These are phyloP conservation scores for Pleurotus platypus DNA, from an alignment of 768 basidiomycete species.

Conservation along the genomic window DNA sequence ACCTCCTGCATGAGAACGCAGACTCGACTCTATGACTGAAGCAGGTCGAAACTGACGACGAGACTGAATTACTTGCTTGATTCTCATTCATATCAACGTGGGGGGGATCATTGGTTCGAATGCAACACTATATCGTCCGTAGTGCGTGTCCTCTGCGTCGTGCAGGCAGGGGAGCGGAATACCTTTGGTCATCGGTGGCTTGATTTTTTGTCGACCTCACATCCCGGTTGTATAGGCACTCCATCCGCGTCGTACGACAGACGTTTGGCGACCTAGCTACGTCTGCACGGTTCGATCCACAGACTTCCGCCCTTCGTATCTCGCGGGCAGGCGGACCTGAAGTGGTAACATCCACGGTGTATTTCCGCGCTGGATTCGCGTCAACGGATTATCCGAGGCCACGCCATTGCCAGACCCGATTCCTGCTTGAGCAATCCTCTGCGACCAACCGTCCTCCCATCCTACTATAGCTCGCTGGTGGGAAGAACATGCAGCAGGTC, in stretches of 20 bases:
- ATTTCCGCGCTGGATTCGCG: conserved; percentile 88
- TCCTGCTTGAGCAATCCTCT: conserved; percentile 71
- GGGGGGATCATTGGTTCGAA: conserved; percentile 43
- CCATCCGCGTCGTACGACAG: conserved; percentile 70
- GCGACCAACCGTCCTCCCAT: conserved; percentile 94
- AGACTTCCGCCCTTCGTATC: conserved; percentile 40
- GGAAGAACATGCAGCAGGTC: conserved; percentile 93
- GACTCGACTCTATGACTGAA: conserved; percentile 51
- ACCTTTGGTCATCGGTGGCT: conserved; percentile 90
- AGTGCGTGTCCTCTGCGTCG: conserved; percentile 78
- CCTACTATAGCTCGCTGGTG: conserved; percentile 87
- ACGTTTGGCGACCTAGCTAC: conserved; percentile 67
- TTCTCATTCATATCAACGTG: too few relatives aligned
- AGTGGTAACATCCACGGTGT: conserved; percentile 79
- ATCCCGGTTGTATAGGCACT: conserved; percentile 44
- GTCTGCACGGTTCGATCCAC: conserved; percentile 52
- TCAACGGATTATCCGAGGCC: conserved; percentile 75
- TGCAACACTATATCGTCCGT: conserved; percentile 91
- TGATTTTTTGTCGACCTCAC: conserved; percentile 42
- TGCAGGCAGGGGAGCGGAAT: conserved; percentile 86
- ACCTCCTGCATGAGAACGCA: conserved; percentile 65
- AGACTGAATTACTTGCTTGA: too few relatives aligned
- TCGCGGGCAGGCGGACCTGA: conserved; percentile 26
- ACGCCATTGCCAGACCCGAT: conserved; percentile 66
- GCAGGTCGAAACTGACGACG: conserved; percentile 43